Evolutionary conservation across 2,329 filamentous ascomycete genomes (phyloP).

Genomic region (Pseudogymnoascus sp.): DNA sequence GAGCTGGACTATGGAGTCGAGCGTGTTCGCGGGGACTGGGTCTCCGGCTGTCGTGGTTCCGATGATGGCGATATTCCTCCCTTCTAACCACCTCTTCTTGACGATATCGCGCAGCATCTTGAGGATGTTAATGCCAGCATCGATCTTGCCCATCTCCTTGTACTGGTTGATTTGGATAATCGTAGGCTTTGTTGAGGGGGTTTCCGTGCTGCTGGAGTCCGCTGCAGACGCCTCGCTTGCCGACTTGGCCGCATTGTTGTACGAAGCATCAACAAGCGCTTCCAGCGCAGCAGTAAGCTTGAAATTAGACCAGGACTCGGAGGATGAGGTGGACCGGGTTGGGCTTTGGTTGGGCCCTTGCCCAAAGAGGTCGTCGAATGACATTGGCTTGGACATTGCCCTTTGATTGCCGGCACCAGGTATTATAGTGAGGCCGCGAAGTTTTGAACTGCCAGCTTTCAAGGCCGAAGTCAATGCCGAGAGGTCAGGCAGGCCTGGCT

Average conservation of each 20-base stretch:
- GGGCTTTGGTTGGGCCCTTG: constrained; percentile 5
- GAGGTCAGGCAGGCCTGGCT: background rate
- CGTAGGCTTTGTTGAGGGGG: constrained; percentile 32
- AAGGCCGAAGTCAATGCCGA: background rate
- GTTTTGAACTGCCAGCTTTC: background rate
- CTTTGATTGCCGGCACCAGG: background rate
- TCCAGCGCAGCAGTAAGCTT: constrained; percentile 54
- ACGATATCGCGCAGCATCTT: constrained; percentile 63
- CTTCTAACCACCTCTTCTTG: constrained; percentile 63
- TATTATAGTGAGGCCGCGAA: constrained; percentile 1
- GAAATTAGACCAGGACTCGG: constrained; percentile 52
- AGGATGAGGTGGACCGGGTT: constrained; percentile 10
- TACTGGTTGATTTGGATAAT: constrained; percentile 78
- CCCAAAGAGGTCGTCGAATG: constrained; percentile 6
- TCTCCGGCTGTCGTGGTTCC: constrained; percentile 63
- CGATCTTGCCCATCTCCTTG: constrained; percentile 64
- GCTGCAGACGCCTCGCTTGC: constrained; percentile 19
- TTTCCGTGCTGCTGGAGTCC: constrained; percentile 25
- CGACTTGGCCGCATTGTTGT: constrained; percentile 32
- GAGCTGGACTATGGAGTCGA: constrained; percentile 36
- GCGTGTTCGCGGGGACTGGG: constrained; percentile 36
- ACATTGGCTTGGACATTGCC: constrained; percentile 2
- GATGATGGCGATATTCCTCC: constrained; percentile 66
- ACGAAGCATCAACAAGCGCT: constrained; percentile 39
- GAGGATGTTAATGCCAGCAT: constrained; percentile 63